Evolutionary conservation across 176 grass and related monocot genomes (phyloP), one percentile per base, ranked within the genome.

Genomic region (Juncus effusus): DNA sequence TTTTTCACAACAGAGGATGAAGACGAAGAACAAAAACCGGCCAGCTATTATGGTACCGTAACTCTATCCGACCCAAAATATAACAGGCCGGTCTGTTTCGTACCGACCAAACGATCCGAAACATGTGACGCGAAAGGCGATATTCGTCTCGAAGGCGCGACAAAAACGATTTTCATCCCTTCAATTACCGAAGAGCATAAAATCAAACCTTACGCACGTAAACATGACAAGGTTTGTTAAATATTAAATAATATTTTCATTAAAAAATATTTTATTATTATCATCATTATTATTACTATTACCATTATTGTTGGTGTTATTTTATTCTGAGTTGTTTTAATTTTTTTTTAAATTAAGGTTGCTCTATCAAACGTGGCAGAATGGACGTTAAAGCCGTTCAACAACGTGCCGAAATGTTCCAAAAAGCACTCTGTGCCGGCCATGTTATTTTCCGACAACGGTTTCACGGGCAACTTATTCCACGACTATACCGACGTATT

Each of bases 401-500:
- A 59, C 0, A 71, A 36, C 72, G 4, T 14, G 16, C 91, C 87
- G 55, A 54, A 65, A 60, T 96, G 91, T 87, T 91, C 84, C 11
- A 59, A 54, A 64, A 96, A 96, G 64, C 81, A 91, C 82, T 83
- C 87, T 1, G 81, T 87, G 13, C 87, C 91, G 0, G 91, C 79
- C 0, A 82, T 96, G 57, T 50, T 96, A 5, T 96, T 96, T 66
- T 96, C 91, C 15, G 82, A 82, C 75, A 60, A 82, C 3, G 91
- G 91, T 2, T 96, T 88, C 84, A 91, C 91, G 9, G 87, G 87
- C 13, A 96, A 96, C 69, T 74, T 96, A 14, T 96, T 91, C 84
- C 91, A 96, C 74, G 87, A 90, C 77, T 96, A 91, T 74, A 96
- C 91, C 3, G 91, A 96, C 63, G 91, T 91, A 67, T 60, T 96